Base-by-base conservation (phyloP, 345 rosid species). In the Nasturtium officinale region DNA sequence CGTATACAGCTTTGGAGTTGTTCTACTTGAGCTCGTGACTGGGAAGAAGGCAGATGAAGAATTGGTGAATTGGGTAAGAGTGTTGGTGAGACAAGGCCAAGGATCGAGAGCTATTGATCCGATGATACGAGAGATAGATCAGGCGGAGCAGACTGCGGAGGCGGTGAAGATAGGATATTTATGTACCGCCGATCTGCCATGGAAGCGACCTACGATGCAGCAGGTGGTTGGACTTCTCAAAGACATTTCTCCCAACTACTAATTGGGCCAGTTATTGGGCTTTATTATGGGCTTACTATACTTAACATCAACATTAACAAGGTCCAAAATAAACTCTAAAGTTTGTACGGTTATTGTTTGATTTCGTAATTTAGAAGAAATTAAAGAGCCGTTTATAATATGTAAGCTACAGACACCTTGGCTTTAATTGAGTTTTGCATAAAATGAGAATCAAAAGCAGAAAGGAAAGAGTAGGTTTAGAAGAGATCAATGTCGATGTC, bases 211-310 rank as follows among this genome's bases (percentile, higher is more conserved):
- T 1, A 90, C 90, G 75, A 93, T 89, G 92, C 97, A 86, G 67
- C 98, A 93, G 76, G 84, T 90, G 28, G 96, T 93, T 6, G 97
- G 98, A 47, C 91, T 93, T 61, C 97, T 93, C 71, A 93, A 93
- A 79, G 98, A 90, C 72, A 84, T 90, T 26, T 48, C 76, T 4
- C 80, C 72, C 2, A 11, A 3, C 20, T 35, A 37, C 38, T 65
- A 2, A 53, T 18, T 18, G 48, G 70, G 61, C 74, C 5, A 13
- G 6, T 43, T 9, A 55, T 10, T 57, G 74, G 74, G 75, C 70
- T 15, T 52, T 4, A 0, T 29, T n/a, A 21, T 30, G 37, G 70
- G 46, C 46, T 7, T 13, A 20, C 17, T 3, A 62, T 25, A 71
- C 40, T 23, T 61, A 18, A 72, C 61, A 42, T 43, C 3, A 28